A percentile compares a stretch with the other conserved stretches of the same genome.
Conservation (phyloP, 176 grass and related monocot genomes). For the Paspalum notatum region DNA sequence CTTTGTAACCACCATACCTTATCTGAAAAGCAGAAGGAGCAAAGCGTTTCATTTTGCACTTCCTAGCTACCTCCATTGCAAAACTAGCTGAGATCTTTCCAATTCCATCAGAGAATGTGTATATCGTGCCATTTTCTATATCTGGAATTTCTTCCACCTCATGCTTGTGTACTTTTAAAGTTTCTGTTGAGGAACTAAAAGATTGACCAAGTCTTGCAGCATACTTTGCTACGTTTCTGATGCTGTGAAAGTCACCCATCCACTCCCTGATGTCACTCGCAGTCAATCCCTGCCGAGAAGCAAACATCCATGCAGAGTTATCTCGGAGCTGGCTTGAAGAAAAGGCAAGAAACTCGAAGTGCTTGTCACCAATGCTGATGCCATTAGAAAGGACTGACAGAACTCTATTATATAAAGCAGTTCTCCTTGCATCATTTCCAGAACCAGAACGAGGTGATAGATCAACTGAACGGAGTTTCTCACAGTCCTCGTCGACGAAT, state of each 20-base stretch:
- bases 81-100: conserved; percentile 86
- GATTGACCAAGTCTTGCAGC: conserved; percentile 93
- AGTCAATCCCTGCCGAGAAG: conserved; percentile 53
- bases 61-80: conserved; percentile 70
- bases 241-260: conserved; percentile 76
- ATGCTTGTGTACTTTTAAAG: conserved; percentile 53
- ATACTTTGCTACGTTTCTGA: conserved; percentile 96
- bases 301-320: conserved; percentile 97
- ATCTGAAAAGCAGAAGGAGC: conserved; percentile 91
- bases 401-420: conserved; percentile 71
- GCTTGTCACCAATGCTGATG: conserved; percentile 72
- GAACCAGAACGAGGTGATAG: conserved; percentile 62
- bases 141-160: conserved; percentile 77
- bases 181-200: conserved; percentile 85
- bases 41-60: conserved; percentile 66
- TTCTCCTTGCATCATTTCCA: conserved; percentile 40
- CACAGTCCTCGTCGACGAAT: conserved; percentile 87
- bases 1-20: conserved; percentile 90
- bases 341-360: conserved; percentile 95
- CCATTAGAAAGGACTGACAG: conserved; percentile 71
- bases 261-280: conserved; percentile 70
- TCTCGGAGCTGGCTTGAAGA: conserved; percentile 96
- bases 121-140: conserved; percentile 51
- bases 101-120: conserved; percentile 91
- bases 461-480: conserved; percentile 73